Evolutionary conservation across 192 early-diverging fungal species (phyloP).

Genomic region (Coemansia sp.): DNA sequence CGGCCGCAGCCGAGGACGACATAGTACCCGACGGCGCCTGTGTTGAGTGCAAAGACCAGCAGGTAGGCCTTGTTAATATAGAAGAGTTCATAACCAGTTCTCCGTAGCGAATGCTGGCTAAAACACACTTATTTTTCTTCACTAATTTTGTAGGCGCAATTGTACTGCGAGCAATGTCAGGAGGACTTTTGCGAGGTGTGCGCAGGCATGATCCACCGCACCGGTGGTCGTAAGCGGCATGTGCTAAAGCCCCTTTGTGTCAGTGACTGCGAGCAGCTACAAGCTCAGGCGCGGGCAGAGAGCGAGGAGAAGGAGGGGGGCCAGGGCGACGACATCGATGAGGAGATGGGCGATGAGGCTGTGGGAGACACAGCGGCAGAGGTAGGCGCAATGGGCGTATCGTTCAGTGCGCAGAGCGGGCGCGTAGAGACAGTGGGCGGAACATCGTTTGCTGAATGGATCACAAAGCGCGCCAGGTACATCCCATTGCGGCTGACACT

Average conservation of each 20-base stretch:
- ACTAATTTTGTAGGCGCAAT: conserved; percentile 32
- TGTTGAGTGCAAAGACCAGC: conserved; percentile 86
- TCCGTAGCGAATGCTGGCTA: neutral
- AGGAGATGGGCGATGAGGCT: conserved; percentile 4
- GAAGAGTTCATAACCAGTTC: neutral
- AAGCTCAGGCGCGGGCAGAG: conserved; percentile 10
- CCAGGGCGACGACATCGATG: conserved; percentile 5
- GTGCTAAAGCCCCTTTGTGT: conserved; percentile 44
- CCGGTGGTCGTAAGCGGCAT: conserved; percentile 69
- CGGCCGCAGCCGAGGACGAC: conserved; percentile 17
- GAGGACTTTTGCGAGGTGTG: conserved; percentile 94
- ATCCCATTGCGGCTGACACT: conserved; percentile 92
- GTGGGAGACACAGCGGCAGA: conserved; percentile 12
- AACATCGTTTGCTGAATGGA: conserved; percentile 75
- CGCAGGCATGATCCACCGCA: conserved; percentile 81
- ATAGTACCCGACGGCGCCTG: conserved; percentile 73
- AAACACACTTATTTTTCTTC: neutral
- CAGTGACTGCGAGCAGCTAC: conserved; percentile 13
- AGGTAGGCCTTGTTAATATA: conserved; percentile 34
- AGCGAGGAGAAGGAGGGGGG: neutral
- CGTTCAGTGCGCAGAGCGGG: conserved; percentile 43
- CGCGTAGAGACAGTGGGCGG: conserved; percentile 49
- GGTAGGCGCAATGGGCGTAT: conserved; percentile 49
- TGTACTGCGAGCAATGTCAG: conserved; percentile 77
- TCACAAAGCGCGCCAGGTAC: conserved; percentile 84